phyloP scores from a whole-genome alignment of 2,329 filamentous ascomycete genomes.

The Aspergillus cejpii region DNA sequence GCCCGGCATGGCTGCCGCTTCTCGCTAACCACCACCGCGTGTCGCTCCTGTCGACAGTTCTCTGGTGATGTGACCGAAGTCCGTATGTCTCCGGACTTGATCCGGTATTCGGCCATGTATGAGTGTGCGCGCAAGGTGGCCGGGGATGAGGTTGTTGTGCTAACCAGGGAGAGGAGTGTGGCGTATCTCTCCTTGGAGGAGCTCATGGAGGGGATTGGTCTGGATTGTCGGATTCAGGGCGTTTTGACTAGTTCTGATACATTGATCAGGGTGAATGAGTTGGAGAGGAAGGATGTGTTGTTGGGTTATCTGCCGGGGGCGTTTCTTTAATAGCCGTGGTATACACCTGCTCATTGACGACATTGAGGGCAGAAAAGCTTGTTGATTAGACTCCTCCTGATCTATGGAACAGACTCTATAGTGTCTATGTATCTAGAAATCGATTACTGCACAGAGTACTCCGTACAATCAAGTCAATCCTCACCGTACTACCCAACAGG shows the following conservation, averaged over 20 bases:
- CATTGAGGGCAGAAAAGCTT: too few species aligned
- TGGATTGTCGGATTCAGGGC: background rate
- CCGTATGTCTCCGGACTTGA: background rate
- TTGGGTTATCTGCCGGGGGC: background rate
- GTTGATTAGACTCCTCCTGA: too few species aligned
- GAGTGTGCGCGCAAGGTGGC: conserved; percentile 1
- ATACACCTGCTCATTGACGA: too few species aligned
- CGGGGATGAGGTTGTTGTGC: background rate
- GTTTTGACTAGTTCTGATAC: background rate
- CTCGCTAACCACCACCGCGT: background rate
- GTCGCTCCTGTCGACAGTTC: background rate
- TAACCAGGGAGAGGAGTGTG: background rate
- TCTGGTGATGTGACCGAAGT: background rate
- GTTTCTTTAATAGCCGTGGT: background rate
- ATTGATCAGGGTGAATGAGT: background rate
- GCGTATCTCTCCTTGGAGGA: background rate
- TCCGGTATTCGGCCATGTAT: background rate
- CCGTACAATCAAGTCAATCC: too few species aligned
- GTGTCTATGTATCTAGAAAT: too few species aligned
- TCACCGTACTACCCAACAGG: too few species aligned
- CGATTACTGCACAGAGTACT: too few species aligned
- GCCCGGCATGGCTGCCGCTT: background rate
- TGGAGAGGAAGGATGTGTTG: background rate
- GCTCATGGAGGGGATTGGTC: background rate
- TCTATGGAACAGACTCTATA: too few species aligned